Conservation (phyloP, 2,329 filamentous ascomycete genomes). For the Cryphonectria naterciae region DNA sequence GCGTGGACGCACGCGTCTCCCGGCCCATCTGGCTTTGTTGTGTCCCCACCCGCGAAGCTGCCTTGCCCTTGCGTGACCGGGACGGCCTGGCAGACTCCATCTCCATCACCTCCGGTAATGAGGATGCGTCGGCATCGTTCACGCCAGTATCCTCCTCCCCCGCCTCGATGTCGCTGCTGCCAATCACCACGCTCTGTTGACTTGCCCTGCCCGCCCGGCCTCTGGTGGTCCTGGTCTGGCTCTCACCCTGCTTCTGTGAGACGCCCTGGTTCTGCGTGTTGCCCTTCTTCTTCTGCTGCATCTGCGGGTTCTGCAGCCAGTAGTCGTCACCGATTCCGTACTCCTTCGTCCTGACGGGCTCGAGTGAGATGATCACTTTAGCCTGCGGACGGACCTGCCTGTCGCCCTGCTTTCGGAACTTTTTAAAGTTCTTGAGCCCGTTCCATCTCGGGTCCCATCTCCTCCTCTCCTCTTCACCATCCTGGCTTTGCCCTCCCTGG, state of each 20-base stretch:
- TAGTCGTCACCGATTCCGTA: constrained; percentile 78
- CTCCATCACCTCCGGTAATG: constrained; percentile 30
- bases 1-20: constrained; percentile 23
- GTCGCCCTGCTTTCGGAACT: constrained; percentile 69
- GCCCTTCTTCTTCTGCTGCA: constrained; percentile 37
- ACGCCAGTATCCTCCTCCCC: constrained; percentile 14
- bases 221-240: neutral
- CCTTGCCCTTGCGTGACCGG: constrained; percentile 39
- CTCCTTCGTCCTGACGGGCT: constrained; percentile 71
- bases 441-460: constrained; percentile 92
- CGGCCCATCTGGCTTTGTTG: constrained; percentile 34
- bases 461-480: constrained; percentile 48
- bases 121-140: constrained; percentile 24
- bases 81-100: constrained; percentile 33
- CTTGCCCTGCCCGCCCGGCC: constrained; percentile 19
- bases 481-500: constrained; percentile 51
- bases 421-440: constrained; percentile 94
- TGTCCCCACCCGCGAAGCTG: constrained; percentile 36
- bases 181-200: constrained; percentile 36
- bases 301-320: constrained; percentile 65
- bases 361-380: constrained; percentile 69
- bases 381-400: constrained; percentile 33
- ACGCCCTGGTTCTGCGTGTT: constrained; percentile 30
- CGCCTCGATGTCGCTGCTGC: constrained; percentile 45
- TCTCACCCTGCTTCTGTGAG: constrained; percentile 4